Evolutionary conservation across 2,329 filamentous ascomycete species (phyloP).

Genomic region (Penicillium olsonii): DNA sequence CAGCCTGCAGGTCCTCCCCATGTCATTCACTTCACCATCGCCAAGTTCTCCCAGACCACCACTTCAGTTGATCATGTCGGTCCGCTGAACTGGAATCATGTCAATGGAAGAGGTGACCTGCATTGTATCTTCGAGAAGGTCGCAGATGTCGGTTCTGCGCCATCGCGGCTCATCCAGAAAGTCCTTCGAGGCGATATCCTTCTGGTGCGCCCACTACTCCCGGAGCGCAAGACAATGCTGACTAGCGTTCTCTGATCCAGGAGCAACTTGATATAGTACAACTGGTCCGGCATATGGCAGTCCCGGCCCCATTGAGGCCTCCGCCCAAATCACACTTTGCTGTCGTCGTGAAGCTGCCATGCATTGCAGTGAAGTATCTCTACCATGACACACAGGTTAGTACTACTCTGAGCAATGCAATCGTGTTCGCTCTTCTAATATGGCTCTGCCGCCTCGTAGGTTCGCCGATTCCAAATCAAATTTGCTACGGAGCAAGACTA

Average conservation of each 20-base stretch:
- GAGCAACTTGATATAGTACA: constrained; percentile 45
- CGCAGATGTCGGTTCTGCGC: constrained; percentile 2
- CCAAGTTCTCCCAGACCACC: constrained; percentile 50
- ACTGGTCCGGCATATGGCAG: constrained; percentile 29
- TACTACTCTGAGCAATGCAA: constrained; percentile 1
- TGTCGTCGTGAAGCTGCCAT: constrained; percentile 48
- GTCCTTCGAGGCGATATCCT: constrained; percentile 36
- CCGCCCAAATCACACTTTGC: constrained; percentile 36
- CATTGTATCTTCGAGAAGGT: constrained; percentile 38
- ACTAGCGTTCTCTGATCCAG: constrained; percentile 23
- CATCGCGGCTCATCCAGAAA: constrained; percentile 31
- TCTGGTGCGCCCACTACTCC: constrained; percentile 35
- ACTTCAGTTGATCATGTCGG: constrained; percentile 38
- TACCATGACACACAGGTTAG: constrained; percentile 31
- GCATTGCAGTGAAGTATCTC: constrained; percentile 49
- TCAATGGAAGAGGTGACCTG: constrained; percentile 40
- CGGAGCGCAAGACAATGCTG: neutral
- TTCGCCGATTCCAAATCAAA: constrained; percentile 49
- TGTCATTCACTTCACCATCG: constrained; percentile 30
- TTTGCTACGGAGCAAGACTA: constrained; percentile 44
- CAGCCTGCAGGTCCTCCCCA: constrained; percentile 13
- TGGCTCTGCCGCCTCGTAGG: constrained; percentile 23
- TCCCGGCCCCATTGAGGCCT: constrained; percentile 15
- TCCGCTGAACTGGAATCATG: constrained; percentile 48
- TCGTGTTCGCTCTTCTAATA: neutral